Base-by-base conservation (phyloP, 1,284 basidiomycete species). In the Sphaerobolus stellatus region DNA sequence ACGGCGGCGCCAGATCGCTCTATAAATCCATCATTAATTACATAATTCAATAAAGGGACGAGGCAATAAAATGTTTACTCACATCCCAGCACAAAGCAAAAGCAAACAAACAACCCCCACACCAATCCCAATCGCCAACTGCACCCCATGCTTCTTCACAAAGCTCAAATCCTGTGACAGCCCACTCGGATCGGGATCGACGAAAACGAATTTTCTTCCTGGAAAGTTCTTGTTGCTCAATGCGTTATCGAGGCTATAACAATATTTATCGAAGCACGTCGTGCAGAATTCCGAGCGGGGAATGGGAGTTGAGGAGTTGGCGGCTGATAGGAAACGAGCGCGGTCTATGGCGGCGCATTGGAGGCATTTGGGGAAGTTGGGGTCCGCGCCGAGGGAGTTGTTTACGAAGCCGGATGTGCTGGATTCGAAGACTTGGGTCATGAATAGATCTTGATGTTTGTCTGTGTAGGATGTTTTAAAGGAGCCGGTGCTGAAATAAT, bases 281-380 rank as follows among this genome's bases (percentile, higher is more conserved):
- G 66, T 56, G 63, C 81, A 83, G 31, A 75, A 59, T 4, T 68
- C 61, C 14, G 80, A 82, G 22, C 79, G 76, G 3, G 66, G 44
- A 18, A 43, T 30, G 68, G 71, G 20, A 64, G 70, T 6, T 24
- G 34, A 4, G 9, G 41, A 5, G 44, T 4, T 1, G 66, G 50
- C 2, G n/a, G n/a, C n/a, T n/a, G n/a, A n/a, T n/a, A n/a, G n/a
- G n/a, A n/a, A n/a, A 48, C 81, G 73, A 8, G 41, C 75, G n/a
- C 81, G 77, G 63, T 83, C 81, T 56, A 83, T 70, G 29, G 74
- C 76, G 25, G 78, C 79, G 59, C 80, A 82, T 63, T 81, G 79
- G 2, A 82, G 62, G 58, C 80, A 82, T 36, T 69, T 70, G n/a
- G 79, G 79, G 57, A 72, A 83, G 58, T 80, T 76, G 4, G 75